phyloP scores from a whole-genome alignment of 2,329 filamentous ascomycete genomes.

The Aspergillus sp. region DNA sequence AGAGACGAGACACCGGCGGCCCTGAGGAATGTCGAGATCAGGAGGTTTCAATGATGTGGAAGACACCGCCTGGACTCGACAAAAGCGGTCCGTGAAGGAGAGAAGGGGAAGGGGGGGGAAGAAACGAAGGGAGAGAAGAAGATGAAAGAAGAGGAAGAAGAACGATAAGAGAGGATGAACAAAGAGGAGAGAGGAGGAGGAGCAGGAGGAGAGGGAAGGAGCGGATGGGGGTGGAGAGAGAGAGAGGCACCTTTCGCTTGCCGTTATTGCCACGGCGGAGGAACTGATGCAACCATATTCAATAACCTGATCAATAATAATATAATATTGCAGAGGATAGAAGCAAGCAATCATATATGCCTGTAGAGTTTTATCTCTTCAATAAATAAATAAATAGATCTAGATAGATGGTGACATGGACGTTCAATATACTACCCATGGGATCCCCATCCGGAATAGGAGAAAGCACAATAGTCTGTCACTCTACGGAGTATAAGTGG shows the following conservation, averaged over 20 bases:
- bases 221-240: constrained; percentile 5
- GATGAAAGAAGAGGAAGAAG: constrained; percentile 1
- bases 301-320: no score
- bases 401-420: background rate
- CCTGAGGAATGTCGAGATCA: background rate
- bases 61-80: background rate
- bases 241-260: background rate
- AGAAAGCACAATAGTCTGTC: background rate
- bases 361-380: background rate
- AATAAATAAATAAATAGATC: background rate
- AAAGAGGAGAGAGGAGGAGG: constrained; percentile 2
- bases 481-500: no score
- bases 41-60: background rate
- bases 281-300: no score
- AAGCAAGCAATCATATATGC: no score
- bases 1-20: background rate
- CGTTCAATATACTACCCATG: background rate
- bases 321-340: no score
- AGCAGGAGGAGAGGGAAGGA: background rate
- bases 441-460: background rate
- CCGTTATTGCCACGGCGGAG: background rate
- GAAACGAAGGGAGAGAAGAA: background rate
- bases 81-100: background rate
- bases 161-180: constrained; percentile 3
- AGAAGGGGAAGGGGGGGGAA: background rate